phyloP scores from a whole-genome alignment of 148 eudicot species.

The Rheum nobile region DNA sequence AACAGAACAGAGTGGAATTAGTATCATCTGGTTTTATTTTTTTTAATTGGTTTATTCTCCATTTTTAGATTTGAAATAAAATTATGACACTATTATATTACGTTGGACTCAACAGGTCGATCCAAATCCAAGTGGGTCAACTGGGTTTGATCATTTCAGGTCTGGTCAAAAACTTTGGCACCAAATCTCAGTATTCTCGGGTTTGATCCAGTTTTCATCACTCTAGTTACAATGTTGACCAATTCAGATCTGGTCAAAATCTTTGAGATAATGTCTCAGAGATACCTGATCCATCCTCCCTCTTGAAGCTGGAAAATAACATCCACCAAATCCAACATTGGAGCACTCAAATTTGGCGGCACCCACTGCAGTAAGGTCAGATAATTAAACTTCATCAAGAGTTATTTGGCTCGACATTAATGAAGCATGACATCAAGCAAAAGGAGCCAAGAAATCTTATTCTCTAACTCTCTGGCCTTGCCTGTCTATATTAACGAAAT shows the following conservation, averaged over 20 bases:
- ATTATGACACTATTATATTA: neutral
- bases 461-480: neutral
- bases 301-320: slow-evolving; percentile 94
- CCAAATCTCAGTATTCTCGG: neutral
- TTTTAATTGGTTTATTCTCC: neutral
- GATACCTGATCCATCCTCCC: slow-evolving; percentile 98
- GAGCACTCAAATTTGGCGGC: slow-evolving; percentile 75
- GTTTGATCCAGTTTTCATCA: too few relatives aligned
- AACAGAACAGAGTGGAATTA: neutral
- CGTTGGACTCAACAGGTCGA: neutral
- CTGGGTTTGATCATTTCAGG: neutral
- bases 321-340: slow-evolving; percentile 88
- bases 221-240: neutral
- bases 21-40: neutral
- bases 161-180: neutral
- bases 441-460: neutral
- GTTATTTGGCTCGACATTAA: neutral
- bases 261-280: neutral
- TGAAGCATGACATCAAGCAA: slow-evolving; percentile 6
- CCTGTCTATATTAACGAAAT: neutral
- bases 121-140: neutral
- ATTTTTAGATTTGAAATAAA: neutral
- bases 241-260: neutral
- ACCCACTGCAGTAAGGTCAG: slow-evolving; percentile 65
- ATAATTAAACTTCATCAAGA: slow-evolving; percentile 1